Evolutionary conservation across 495 filamentous ascomycete genomes (phyloP), one percentile per base, ranked within the genome.

Genomic region (Penicillium pulvis): DNA sequence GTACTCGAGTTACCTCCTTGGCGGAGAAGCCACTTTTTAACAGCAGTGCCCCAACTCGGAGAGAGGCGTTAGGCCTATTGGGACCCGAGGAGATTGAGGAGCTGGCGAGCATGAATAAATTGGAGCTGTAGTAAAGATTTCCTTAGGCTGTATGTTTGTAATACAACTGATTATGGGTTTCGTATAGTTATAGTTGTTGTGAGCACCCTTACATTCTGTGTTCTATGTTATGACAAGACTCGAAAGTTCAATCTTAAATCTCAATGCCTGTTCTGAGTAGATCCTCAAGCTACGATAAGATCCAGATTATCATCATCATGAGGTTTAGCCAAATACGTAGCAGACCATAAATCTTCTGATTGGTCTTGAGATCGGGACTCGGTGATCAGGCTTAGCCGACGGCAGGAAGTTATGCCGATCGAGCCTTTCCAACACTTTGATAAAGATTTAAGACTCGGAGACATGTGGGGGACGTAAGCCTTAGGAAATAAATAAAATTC

Each of bases 11-110:
- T 16, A 89, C 87, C 0, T 74, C 83, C 9, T 69, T 90, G n/a
- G 87, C 84, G 16, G 87, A 89, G 75, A 83, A 81, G 68, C 86
- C 86, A 0, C 83, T 79, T 47, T 89, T 85, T 59, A 80, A 89
- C 59, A 77, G 81, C 0, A 72, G 73, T 54, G 87, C 84, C 14
- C 82, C 76, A 14, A 84, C 81, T 26, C 69, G 87, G 36, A 73
- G 84, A 54, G 82, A 90, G 68, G 81, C 74, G 1, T 65, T 91
- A 58, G 86, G 87, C 1, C 47, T 72, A 20, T 39, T 77, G 53
- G 71, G 71, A 2, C 58, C 60, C 0, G 64, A 69, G 24, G 71
- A 74, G 46, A 61, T 63, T 28, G 36, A 59, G 9, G 60, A 63
- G 56, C 41, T 63, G 16, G 30, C 39, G 14, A 30, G 48, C 14